Percentiles rank a stretch among this genome's conserved stretches.
Evolutionary conservation across 2,329 filamentous ascomycete genomes (phyloP).

Genomic region (Exophiala viscosa): DNA sequence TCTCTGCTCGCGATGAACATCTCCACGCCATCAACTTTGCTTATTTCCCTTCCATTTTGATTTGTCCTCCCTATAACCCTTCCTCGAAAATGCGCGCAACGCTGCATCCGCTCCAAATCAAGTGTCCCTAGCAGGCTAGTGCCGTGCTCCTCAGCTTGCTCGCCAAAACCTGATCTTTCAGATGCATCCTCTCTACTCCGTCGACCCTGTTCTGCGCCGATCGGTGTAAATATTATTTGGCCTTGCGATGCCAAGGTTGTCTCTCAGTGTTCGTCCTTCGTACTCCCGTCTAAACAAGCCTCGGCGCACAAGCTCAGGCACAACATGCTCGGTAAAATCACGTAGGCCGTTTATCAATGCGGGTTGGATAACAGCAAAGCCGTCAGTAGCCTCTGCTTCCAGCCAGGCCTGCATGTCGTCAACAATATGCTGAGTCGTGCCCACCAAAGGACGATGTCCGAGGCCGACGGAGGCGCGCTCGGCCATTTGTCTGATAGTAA

Average conservation of each 20-base stretch:
- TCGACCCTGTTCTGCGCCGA: too few relatives aligned
- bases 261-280: constrained; percentile 50
- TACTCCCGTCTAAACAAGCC: constrained; percentile 53
- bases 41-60: too few relatives aligned
- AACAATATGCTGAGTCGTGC: constrained; percentile 48
- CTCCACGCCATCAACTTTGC: too few relatives aligned
- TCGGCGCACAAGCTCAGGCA: constrained; percentile 51
- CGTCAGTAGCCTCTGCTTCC: constrained; percentile 47
- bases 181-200: too few relatives aligned
- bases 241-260: constrained; percentile 52
- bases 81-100: too few relatives aligned
- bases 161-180: too few relatives aligned
- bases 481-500: constrained; percentile 53
- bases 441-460: constrained; percentile 51
- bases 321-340: constrained; percentile 45
- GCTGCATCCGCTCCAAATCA: too few relatives aligned
- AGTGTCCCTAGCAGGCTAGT: too few relatives aligned
- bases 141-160: too few relatives aligned
- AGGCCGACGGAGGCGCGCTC: constrained; percentile 50
- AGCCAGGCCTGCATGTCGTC: constrained; percentile 51
- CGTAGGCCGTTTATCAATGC: constrained; percentile 52
- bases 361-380: constrained; percentile 51
- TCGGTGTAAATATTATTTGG: too few relatives aligned
- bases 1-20: too few relatives aligned
- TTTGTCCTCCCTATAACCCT: too few relatives aligned